Percentiles rank a stretch among this genome's conserved stretches.
Conservation (phyloP, 768 basidiomycete genomes). For the Boletellus emodensis region DNA sequence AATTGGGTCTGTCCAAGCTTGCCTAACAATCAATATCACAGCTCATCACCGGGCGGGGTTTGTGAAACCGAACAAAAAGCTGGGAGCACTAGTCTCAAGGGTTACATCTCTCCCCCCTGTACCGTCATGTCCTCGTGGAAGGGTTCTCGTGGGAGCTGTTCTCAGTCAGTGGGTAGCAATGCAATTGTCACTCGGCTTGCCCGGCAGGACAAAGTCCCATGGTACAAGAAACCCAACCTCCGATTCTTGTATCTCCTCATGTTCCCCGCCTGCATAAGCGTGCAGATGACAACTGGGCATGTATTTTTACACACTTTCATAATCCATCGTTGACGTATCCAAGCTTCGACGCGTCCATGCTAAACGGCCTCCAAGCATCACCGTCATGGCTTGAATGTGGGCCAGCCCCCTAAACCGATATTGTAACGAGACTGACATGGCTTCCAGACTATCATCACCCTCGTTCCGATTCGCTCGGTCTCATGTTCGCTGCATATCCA, state of each 20-base stretch:
- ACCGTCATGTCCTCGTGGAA: too few relatives aligned
- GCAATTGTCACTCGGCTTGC: constrained; percentile 14
- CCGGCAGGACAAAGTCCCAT: constrained; percentile 46
- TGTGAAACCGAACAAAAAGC: too few relatives aligned
- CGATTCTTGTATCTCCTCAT: constrained; percentile 52
- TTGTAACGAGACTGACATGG: background rate
- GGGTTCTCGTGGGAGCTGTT: too few relatives aligned
- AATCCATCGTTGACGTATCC: background rate
- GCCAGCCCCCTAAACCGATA: constrained; percentile 7
- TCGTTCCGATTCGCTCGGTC: constrained; percentile 47
- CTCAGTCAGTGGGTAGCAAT: background rate
- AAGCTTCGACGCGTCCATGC: constrained; percentile 44
- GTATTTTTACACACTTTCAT: background rate
- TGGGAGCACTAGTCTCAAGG: too few relatives aligned
- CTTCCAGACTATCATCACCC: constrained; percentile 42
- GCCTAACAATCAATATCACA: too few relatives aligned
- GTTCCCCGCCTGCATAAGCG: constrained; percentile 35
- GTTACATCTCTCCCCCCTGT: too few relatives aligned
- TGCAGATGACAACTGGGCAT: constrained; percentile 9
- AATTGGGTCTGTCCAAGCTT: too few relatives aligned
- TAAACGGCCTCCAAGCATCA: constrained; percentile 60
- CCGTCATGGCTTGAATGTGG: constrained; percentile 52
- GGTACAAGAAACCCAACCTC: constrained; percentile 60
- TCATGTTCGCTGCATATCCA: background rate
- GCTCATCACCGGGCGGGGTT: too few relatives aligned